Conservation (phyloP, 805 yeast genomes). For the Naumovozyma dairenensis region DNA sequence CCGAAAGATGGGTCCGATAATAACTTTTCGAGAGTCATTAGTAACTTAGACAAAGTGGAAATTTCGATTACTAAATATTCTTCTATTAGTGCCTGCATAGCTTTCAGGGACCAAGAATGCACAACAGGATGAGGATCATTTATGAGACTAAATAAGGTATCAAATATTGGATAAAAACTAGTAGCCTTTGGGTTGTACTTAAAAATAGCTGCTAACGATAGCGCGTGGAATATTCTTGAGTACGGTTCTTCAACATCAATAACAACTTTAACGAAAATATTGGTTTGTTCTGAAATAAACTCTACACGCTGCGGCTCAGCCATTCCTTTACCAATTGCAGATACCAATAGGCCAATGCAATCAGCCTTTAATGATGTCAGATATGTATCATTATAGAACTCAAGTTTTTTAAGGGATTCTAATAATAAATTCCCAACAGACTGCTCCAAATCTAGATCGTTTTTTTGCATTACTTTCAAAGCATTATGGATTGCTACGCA, state of each 20-base stretch:
- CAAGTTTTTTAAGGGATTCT: constrained; percentile 41
- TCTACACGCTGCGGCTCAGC: constrained; percentile 5
- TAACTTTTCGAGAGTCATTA: constrained; percentile 33
- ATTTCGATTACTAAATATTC: constrained; percentile 42
- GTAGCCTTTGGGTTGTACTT: constrained; percentile 31
- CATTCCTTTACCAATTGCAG: constrained; percentile 22
- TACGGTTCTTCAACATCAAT: constrained; percentile 57
- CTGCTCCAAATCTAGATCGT: constrained; percentile 22
- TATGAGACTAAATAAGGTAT: constrained; percentile 49
- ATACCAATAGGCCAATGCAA: constrained; percentile 44
- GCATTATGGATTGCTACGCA: constrained; percentile 55
- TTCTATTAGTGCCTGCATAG: constrained; percentile 47
- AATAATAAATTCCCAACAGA: constrained; percentile 37
- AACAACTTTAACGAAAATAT: constrained; percentile 52
- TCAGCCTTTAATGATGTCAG: constrained; percentile 44
- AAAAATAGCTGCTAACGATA: constrained; percentile 40
- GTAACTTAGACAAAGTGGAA: constrained; percentile 34
- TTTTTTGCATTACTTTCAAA: constrained; percentile 21
- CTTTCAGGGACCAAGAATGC: constrained; percentile 59
- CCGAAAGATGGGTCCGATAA: constrained; percentile 43
- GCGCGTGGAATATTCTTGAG: constrained; percentile 48
- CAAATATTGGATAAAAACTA: constrained; percentile 38
- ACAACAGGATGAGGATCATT: constrained; percentile 81
- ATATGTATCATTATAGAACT: constrained; percentile 31
- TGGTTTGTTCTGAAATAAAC: constrained; percentile 33